Conservation (phyloP, 73 alveolate species). For the Diophrys sp. region DNA sequence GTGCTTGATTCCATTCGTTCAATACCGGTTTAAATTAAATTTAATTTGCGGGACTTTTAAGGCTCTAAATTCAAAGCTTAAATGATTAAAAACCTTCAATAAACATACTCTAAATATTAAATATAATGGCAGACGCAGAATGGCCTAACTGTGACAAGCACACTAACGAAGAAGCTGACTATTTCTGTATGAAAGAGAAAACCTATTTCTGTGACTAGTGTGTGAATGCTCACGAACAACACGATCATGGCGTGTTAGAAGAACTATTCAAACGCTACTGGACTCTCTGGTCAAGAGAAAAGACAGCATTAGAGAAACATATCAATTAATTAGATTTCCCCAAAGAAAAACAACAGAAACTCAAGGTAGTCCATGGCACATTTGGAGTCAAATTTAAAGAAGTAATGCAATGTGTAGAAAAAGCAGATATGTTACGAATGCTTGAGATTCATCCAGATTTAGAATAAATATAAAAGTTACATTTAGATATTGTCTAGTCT, state of each 20-base stretch:
- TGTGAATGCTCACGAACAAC: background rate
- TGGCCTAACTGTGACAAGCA: background rate
- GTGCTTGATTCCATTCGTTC: background rate
- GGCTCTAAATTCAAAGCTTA: no score
- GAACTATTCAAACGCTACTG: background rate
- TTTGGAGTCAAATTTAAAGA: no score
- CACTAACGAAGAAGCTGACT: background rate
- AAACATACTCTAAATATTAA: no score
- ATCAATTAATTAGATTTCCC: no score
- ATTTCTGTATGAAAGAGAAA: background rate
- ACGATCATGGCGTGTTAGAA: background rate
- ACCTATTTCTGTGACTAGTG: background rate
- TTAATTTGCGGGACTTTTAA: constrained; percentile 5
- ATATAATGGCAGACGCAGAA: background rate
- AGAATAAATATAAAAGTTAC: no score
- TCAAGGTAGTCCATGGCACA: no score
- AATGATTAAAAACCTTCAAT: background rate
- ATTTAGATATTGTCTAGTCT: no score
- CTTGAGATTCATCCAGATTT: no score
- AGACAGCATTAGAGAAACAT: background rate
- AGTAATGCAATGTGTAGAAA: no score
- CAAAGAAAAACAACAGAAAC: no score
- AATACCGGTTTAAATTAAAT: background rate
- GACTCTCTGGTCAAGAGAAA: background rate
- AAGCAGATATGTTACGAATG: no score